phyloP scores from a whole-genome alignment of 768 basidiomycete genomes.

The Mycena crocata region DNA sequence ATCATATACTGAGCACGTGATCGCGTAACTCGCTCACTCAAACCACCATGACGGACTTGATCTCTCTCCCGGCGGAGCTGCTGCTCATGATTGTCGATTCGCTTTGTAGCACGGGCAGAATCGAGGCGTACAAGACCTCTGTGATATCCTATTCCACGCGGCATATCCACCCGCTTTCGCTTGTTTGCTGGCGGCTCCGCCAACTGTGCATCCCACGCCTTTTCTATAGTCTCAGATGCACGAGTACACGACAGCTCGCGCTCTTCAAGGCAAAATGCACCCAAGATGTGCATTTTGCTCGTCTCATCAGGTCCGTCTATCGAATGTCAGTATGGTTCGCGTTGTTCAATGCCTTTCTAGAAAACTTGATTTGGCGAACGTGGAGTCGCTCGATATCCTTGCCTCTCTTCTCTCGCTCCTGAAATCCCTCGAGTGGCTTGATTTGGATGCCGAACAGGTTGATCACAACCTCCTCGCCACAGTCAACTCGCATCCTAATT shows the following conservation, averaged over 20 bases:
- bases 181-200: constrained; percentile 1
- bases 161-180: constrained; percentile 9
- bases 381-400: constrained; percentile 1
- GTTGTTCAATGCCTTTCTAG: background rate
- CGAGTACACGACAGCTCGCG: background rate
- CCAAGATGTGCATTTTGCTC: background rate
- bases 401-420: background rate
- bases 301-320: constrained; percentile 13
- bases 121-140: background rate
- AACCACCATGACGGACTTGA: background rate
- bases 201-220: constrained; percentile 8
- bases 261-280: background rate
- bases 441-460: background rate
- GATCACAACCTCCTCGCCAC: constrained; percentile 1
- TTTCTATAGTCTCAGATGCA: constrained; percentile 11
- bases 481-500: background rate
- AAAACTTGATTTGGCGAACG: constrained; percentile 8
- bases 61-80: constrained; percentile 23
- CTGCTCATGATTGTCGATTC: constrained; percentile 6
- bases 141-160: background rate
- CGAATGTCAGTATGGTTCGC: background rate
- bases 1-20: background rate
- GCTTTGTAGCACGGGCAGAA: background rate
- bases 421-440: constrained; percentile 19
- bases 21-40: background rate